These are phyloP conservation scores for Rhytidhysteron rufulum DNA, from an alignment of 2,329 filamentous ascomycete genomes.

Conservation along the genomic window DNA sequence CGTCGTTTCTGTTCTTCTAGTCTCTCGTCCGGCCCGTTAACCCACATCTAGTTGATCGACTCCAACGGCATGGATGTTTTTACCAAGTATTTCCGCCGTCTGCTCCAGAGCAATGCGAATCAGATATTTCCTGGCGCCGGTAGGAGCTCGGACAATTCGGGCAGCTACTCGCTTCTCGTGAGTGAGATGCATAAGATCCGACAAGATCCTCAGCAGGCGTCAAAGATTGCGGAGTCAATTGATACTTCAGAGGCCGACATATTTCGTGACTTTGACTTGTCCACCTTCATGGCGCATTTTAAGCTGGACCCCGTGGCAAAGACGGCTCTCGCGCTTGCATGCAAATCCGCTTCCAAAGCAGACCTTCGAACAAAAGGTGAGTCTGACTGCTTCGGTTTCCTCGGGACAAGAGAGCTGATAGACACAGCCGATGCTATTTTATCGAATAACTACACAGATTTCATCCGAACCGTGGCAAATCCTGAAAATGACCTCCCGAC, in stretches of 20 bases:
- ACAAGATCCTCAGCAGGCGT: constrained; percentile 74
- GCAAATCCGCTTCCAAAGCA: constrained; percentile 74
- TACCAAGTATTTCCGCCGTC: constrained; percentile 88
- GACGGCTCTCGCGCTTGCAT: constrained; percentile 81
- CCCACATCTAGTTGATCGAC: constrained; percentile 71
- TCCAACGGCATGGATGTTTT: constrained; percentile 99
- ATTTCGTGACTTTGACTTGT: constrained; percentile 94
- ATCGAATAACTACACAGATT: constrained; percentile 71
- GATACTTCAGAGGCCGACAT: constrained; percentile 88
- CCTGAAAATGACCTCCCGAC: constrained; percentile 60
- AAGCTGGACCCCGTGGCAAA: constrained; percentile 85
- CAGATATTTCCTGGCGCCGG: constrained; percentile 83
- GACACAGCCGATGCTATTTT: constrained; percentile 80
- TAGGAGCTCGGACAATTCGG: constrained; percentile 68
- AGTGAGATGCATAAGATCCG: constrained; percentile 84
- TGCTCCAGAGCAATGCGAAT: constrained; percentile 84
- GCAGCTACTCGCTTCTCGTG: constrained; percentile 78
- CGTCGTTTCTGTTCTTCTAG: constrained; percentile 22
- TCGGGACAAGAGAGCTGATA: constrained; percentile 16
- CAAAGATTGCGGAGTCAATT: constrained; percentile 89
- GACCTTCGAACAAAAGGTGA: constrained; percentile 88
- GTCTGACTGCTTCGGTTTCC: constrained; percentile 13
- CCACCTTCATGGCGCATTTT: constrained; percentile 93
- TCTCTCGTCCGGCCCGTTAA: neutral
- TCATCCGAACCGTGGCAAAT: constrained; percentile 71